Evolutionary conservation across 352 stramenopile genomes (phyloP), one percentile per base, ranked within the genome.

Genomic region (Phytophthora cactorum): DNA sequence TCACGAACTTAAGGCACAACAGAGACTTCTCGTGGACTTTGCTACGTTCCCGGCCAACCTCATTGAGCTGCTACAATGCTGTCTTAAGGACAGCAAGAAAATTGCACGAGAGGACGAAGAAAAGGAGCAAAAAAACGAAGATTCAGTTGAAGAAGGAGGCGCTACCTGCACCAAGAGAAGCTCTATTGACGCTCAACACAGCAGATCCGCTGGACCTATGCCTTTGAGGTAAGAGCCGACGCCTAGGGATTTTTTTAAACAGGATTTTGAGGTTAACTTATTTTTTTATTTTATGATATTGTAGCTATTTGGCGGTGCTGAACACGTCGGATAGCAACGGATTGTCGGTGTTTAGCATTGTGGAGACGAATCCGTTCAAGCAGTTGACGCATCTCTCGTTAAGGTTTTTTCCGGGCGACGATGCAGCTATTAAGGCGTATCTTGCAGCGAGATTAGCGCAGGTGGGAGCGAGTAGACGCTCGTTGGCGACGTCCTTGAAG

Each of bases 331-430:
- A 94, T 54, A 52, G 52, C 31, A 70, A 85, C 28, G 81, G 75
- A n/a, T 70, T 88, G 49, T 90, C 81, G 4, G 68, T 92, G 17
- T 98, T 98, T 69, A 96, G 86, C 34, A 93, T 98, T 45, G 90
- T 98, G 43, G 95, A 98, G 78, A 96, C 93, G 22, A 98, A 98
- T 54, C 84, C 70, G 25, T 98, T 98, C 82, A 98, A 98, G 79
- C 88, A 98, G 66, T 66, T 98, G 59, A 98, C 91, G 50, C 95
- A 98, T 61, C 72, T 98, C 12, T 97, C 88, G 41, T 76, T 98
- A 14, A 70, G 79, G 43, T 97, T 98, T 61, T 72, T 77, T 27
- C 81, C 89, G 3, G 92, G 91, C 27, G 86, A 97, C 54, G 95
- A 98, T 68, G 75, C 78, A 1, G 76, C 81, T 4, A 92, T 98